These are phyloP conservation scores for Arxiozyma bovina DNA, from an alignment of 1,139 yeast species.

Conservation along the genomic window DNA sequence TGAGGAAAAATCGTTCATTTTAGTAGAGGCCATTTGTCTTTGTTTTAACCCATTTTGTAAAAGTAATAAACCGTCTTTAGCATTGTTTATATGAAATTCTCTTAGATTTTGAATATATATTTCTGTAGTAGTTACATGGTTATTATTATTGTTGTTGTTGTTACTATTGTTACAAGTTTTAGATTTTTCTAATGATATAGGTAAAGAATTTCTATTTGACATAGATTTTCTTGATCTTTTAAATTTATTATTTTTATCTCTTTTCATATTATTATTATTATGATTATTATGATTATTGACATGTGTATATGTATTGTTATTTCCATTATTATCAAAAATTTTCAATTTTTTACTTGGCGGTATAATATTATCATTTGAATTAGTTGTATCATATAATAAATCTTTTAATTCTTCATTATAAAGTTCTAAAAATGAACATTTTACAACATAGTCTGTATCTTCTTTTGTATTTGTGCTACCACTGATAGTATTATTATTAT, in stretches of 20 bases:
- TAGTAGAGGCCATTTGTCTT: slow-evolving; percentile 61
- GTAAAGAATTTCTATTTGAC: slow-evolving; percentile 4
- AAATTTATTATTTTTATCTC: background rate
- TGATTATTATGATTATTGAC: background rate
- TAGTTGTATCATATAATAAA: slow-evolving; percentile 38
- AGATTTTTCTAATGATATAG: slow-evolving; percentile 1
- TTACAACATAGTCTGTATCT: slow-evolving; percentile 43
- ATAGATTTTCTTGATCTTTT: background rate
- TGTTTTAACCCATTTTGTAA: slow-evolving; percentile 48
- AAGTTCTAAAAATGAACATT: slow-evolving; percentile 63
- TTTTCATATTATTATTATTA: slow-evolving; percentile 4
- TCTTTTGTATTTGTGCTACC: background rate
- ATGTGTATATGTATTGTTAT: slow-evolving; percentile 2
- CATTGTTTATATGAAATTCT: slow-evolving; percentile 46
- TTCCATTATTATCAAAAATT: slow-evolving; percentile 41
- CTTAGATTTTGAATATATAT: slow-evolving; percentile 47
- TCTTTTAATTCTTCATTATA: slow-evolving; percentile 68
- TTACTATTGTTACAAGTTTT: slow-evolving; percentile 1
- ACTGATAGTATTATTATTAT: background rate
- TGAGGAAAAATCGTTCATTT: slow-evolving; percentile 59
- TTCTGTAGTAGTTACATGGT: slow-evolving; percentile 15
- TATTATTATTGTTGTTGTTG: slow-evolving; percentile 12
- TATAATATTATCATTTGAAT: background rate
- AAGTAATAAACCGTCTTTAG: slow-evolving; percentile 46
- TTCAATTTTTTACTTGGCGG: slow-evolving; percentile 34